phyloP scores from a whole-genome alignment of 2,329 filamentous ascomycete species.

The Cladosporium sp. region DNA sequence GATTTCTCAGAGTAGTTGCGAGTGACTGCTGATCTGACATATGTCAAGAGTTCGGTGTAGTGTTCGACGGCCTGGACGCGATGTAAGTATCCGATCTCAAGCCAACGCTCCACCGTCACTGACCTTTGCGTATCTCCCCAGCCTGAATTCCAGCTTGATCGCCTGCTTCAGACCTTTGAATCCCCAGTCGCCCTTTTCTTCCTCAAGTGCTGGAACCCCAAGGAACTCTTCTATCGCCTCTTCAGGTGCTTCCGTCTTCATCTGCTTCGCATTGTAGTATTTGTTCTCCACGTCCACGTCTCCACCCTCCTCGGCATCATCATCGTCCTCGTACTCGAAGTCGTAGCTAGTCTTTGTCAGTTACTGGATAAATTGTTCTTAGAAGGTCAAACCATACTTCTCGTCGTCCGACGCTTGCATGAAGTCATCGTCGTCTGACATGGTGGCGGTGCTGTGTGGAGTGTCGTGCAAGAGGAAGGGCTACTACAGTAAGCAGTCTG shows the following conservation, averaged over 20 bases:
- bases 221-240: conserved; percentile 90
- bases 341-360: conserved; percentile 63
- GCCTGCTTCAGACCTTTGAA: conserved; percentile 98
- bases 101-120: not conserved
- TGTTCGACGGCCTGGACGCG: conserved; percentile 72
- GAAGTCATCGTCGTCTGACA: conserved; percentile 86
- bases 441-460: conserved; percentile 38
- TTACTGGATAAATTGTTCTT: not conserved
- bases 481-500: too few relatives aligned
- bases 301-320: conserved; percentile 79
- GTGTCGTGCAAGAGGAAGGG: not conserved
- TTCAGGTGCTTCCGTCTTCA: conserved; percentile 80
- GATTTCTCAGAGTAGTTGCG: conserved; percentile 99
- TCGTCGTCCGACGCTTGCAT: conserved; percentile 90
- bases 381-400: conserved; percentile 53
- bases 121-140: conserved; percentile 83
- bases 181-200: conserved; percentile 95
- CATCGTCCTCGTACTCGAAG: conserved; percentile 95
- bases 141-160: conserved; percentile 92
- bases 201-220: conserved; percentile 76
- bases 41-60: conserved; percentile 91
- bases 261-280: conserved; percentile 99
- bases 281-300: conserved; percentile 98
- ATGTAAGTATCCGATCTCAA: conserved; percentile 6
- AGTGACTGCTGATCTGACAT: conserved; percentile 94